Percentiles rank a stretch among this genome's conserved stretches.
phyloP scores from a whole-genome alignment of 371 early-diverging fungal species.

The Rhizomucor miehei region DNA sequence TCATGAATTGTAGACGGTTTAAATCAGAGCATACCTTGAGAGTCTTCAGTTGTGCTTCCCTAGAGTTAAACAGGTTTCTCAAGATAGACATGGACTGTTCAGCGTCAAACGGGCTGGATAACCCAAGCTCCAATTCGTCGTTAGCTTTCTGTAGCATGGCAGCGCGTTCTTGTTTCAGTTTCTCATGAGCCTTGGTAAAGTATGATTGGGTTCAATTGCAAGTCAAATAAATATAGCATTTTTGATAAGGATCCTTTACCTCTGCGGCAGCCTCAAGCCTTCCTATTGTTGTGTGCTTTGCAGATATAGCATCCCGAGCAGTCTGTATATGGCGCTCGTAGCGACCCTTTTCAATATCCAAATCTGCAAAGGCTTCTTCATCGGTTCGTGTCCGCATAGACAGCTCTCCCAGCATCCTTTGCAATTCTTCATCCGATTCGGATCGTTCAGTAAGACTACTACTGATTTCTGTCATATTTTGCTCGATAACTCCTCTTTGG shows the following conservation, averaged over 20 bases:
- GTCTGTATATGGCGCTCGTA: no score
- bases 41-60: constrained; percentile 7
- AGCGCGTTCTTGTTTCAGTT: constrained; percentile 23
- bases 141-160: constrained; percentile 11
- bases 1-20: no score
- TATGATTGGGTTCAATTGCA: no score
- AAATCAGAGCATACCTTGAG: constrained; percentile 5
- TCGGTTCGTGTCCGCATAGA: constrained; percentile 4
- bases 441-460: constrained; percentile 38
- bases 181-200: constrained; percentile 22
- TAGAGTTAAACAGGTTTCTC: constrained; percentile 2
- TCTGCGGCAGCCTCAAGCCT: constrained; percentile 22
- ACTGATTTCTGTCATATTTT: constrained; percentile 44
- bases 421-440: constrained; percentile 59
- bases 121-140: constrained; percentile 11
- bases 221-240: background rate
- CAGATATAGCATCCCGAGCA: constrained; percentile 14
- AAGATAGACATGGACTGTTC: constrained; percentile 5
- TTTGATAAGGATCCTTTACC: constrained; percentile 6
- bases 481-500: constrained; percentile 34
- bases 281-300: constrained; percentile 21
- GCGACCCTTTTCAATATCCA: constrained; percentile 9
- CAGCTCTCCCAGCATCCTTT: constrained; percentile 33
- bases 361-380: constrained; percentile 13
- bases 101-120: background rate